phyloP scores from a whole-genome alignment of 371 early-diverging fungal species.

The Mortierella sp. region DNA sequence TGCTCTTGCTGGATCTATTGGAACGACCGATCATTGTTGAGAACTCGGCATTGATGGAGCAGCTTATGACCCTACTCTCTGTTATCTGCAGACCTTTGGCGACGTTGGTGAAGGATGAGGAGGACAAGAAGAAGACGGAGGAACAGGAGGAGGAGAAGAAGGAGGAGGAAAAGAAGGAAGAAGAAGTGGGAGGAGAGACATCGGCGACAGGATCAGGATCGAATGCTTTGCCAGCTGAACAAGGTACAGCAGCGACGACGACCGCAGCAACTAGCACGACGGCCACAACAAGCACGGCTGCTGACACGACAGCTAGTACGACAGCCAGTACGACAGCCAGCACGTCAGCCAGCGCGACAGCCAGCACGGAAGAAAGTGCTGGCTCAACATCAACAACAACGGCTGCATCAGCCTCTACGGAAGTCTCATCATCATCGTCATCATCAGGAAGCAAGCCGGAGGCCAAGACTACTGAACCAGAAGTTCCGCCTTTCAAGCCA shows the following conservation, averaged over 20 bases:
- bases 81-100: conserved; percentile 79
- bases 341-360: background rate
- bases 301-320: background rate
- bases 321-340: background rate
- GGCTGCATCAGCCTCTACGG: background rate
- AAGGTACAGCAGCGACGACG: too few species aligned
- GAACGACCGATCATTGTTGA: conserved; percentile 83
- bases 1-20: conserved; percentile 83
- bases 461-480: conserved; percentile 33
- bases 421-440: background rate
- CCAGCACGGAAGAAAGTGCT: background rate
- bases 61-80: conserved; percentile 87
- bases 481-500: conserved; percentile 59
- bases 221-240: too few species aligned
- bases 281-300: background rate
- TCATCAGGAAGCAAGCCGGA: conserved; percentile 18
- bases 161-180: conserved; percentile 10
- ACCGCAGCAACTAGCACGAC: background rate
- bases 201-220: background rate
- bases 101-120: conserved; percentile 62
- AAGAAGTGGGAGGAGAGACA: conserved; percentile 5
- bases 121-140: conserved; percentile 50
- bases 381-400: conserved; percentile 4
- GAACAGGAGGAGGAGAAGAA: conserved; percentile 28
- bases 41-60: conserved; percentile 85